Evolutionary conservation across 208 protist genomes (phyloP), one percentile per base, ranked within the genome.

Genomic region (Leishmania turanica): DNA sequence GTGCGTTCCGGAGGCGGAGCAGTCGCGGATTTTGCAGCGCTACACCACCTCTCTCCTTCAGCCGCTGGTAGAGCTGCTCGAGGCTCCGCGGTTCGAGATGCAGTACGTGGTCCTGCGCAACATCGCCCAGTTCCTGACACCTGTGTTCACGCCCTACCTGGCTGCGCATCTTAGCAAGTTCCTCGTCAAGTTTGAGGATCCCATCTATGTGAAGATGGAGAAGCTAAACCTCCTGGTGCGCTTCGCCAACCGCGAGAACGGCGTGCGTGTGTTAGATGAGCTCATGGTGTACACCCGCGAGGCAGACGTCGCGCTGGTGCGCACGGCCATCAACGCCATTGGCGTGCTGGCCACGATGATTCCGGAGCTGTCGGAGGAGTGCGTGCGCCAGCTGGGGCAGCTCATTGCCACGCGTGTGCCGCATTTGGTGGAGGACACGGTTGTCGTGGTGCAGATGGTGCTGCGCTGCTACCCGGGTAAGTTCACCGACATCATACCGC

Each of bases 121-220:
- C 91, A 99, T 99, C 83, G 95, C 94, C 75, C 85, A 99, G 21
- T 97, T 99, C 66, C 83, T 99, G 83, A 98, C 95, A 2, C 65
- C 54, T 3, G 69, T 68, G 69, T 82, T 98, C 91, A 51, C 72
- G 60, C 74, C 90, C 96, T 92, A 83, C 77, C 94, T 99, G 40
- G 78, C 77, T 17, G 65, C 72, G 9, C 75, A 92, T 58, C 70
- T 99, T 42, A 91, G 91, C 73, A 84, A 99, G 13, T 99, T 99
- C 87, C 99, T 99, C 86, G 95, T 98, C 79, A 99, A 99, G 87
- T 99, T 99, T 91, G 99, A 99, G 82, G 99, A 99, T 79, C 98
- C 99, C 40, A 97, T 99, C 79, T 99, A 99, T 83, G 97, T 99
- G 54, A 99, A 99, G 87, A 94, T 99, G 83, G 99, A 99, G 89